Percentiles rank a stretch among this genome's conserved stretches.
Evolutionary conservation across 768 basidiomycete species (phyloP).

Genomic region (Suillus weaverae): DNA sequence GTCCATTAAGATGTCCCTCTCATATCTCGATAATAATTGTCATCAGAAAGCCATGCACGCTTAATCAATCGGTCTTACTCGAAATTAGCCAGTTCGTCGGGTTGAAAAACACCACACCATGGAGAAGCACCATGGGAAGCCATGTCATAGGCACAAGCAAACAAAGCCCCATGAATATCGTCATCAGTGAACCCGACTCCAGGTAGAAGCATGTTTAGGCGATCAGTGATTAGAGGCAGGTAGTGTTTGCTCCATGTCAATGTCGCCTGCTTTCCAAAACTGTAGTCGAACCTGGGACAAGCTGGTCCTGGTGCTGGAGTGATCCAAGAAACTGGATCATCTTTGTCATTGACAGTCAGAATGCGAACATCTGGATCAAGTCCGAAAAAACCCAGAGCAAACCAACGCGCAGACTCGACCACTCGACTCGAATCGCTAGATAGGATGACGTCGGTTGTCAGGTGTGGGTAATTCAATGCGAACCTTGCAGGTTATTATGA

Average conservation of each 20-base stretch:
- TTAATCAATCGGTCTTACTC: slow-evolving; percentile 23
- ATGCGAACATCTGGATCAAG: slow-evolving; percentile 21
- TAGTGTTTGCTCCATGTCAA: slow-evolving; percentile 21
- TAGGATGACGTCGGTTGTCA: slow-evolving; percentile 5
- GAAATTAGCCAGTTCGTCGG: slow-evolving; percentile 31
- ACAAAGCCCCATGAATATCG: slow-evolving; percentile 37
- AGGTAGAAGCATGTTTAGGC: slow-evolving; percentile 34
- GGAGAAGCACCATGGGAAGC: slow-evolving; percentile 35
- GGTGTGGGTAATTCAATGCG: slow-evolving; percentile 8
- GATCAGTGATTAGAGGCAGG: slow-evolving; percentile 36
- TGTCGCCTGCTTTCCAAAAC: slow-evolving; percentile 7
- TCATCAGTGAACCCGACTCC: slow-evolving; percentile 29
- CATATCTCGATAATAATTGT: slow-evolving; percentile 22
- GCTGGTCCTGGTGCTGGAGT: slow-evolving; percentile 37
- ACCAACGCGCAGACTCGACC: slow-evolving; percentile 40
- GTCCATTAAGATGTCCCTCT: slow-evolving; percentile 36
- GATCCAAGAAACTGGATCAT: slow-evolving; percentile 34
- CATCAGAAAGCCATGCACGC: not conserved
- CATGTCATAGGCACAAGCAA: slow-evolving; percentile 38
- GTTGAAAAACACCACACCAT: slow-evolving; percentile 36
- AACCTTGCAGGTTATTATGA: not conserved
- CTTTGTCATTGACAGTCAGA: slow-evolving; percentile 30
- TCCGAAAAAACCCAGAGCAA: slow-evolving; percentile 36
- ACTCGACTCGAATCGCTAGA: slow-evolving; percentile 14
- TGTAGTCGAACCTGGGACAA: slow-evolving; percentile 30